Conservation (phyloP, 306 rosid genomes). For the Pyrus bretschneideri region DNA sequence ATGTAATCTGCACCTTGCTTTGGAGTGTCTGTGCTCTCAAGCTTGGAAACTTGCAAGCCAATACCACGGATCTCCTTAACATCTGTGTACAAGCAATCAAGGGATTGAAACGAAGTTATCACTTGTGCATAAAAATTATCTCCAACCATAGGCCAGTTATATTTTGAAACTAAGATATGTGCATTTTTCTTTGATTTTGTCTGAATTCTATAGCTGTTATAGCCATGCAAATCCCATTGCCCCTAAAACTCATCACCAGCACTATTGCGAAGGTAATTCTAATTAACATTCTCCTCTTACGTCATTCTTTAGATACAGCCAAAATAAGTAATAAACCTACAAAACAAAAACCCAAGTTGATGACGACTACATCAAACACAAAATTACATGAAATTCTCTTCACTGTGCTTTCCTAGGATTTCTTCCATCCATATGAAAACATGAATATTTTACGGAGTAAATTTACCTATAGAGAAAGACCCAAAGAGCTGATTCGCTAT, state of each 20-base stretch:
- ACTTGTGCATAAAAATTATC: neutral
- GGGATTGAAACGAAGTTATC: neutral
- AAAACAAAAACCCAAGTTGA: neutral
- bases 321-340: neutral
- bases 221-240: neutral
- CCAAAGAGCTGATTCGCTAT: constrained; percentile 72
- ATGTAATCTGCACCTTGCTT: constrained; percentile 52
- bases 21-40: constrained; percentile 55
- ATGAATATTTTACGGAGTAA: neutral
- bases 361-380: neutral
- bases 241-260: neutral
- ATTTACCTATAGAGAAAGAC: constrained; percentile 59
- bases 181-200: neutral
- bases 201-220: neutral
- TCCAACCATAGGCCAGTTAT: no score
- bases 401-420: neutral
- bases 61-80: constrained; percentile 91
- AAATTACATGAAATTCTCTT: neutral
- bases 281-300: neutral
- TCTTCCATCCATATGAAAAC: neutral
- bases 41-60: constrained; percentile 90
- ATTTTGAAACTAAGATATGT: no score
- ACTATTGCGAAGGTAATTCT: neutral
- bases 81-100: constrained; percentile 41
- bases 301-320: neutral